These are phyloP conservation scores for Nemania bipapillata DNA, from an alignment of 2,329 filamentous ascomycete species.

Conservation along the genomic window DNA sequence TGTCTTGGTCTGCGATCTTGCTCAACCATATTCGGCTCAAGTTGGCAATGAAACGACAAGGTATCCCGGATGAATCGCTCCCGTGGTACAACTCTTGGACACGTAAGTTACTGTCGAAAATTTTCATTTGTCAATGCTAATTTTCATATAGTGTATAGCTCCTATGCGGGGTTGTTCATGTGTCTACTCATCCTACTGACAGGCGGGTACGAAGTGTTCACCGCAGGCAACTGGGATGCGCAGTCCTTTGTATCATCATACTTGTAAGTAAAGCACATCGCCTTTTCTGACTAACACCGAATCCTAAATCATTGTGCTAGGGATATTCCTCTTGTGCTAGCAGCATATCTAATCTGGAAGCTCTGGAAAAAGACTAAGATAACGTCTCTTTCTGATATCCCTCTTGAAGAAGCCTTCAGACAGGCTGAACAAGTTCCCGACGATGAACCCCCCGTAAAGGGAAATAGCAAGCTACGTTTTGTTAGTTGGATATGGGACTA, in stretches of 20 bases:
- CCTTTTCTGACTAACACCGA: not conserved
- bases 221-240: constrained; percentile 67
- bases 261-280: constrained; percentile 59
- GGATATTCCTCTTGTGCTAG: constrained; percentile 68
- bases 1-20: constrained; percentile 71
- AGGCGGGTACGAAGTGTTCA: constrained; percentile 73
- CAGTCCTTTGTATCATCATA: constrained; percentile 70
- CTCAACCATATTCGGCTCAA: constrained; percentile 69
- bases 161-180: constrained; percentile 69
- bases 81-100: constrained; percentile 74
- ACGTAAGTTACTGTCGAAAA: constrained; percentile 54
- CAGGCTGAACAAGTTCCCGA: constrained; percentile 56
- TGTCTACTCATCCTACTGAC: constrained; percentile 74
- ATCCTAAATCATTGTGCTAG: constrained; percentile 50
- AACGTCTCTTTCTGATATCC: constrained; percentile 62
- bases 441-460: constrained; percentile 43
- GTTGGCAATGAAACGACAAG: constrained; percentile 65
- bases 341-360: constrained; percentile 72
- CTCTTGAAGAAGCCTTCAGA: constrained; percentile 63
- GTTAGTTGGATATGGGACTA: constrained; percentile 43
- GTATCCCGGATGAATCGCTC: constrained; percentile 60
- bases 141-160: constrained; percentile 63
- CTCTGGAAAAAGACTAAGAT: constrained; percentile 70
- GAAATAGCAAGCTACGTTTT: constrained; percentile 12
- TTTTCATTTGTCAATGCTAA: constrained; percentile 10